Evolutionary conservation across 2,329 filamentous ascomycete genomes (phyloP).

Genomic region (Grosmannia clavigera): DNA sequence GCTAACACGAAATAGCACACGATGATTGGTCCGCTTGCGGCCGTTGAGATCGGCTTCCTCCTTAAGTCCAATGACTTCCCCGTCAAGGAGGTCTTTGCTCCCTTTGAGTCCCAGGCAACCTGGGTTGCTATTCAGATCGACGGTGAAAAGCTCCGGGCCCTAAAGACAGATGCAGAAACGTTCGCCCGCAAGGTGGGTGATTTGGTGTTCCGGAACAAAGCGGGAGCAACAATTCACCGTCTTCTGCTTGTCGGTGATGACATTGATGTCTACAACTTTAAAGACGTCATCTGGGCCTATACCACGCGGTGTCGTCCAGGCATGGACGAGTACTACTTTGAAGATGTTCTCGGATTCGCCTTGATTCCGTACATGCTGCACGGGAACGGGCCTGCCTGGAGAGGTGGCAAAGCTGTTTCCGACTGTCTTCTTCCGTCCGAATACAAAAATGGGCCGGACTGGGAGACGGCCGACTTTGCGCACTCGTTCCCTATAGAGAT

Average conservation of each 20-base stretch:
- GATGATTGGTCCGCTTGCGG: conserved; percentile 21
- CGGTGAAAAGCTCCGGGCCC: conserved; percentile 38
- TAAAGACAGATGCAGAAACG: conserved; percentile 33
- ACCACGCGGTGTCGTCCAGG: conserved; percentile 32
- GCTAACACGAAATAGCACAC: conserved; percentile 15
- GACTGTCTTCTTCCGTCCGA: conserved; percentile 30
- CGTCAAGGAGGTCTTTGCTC: conserved; percentile 29
- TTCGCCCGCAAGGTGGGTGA: conserved; percentile 29
- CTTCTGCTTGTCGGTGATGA: conserved; percentile 35
- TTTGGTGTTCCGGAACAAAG: conserved; percentile 29
- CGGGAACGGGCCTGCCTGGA: conserved; percentile 18
- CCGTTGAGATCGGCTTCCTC: conserved; percentile 28
- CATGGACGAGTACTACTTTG: conserved; percentile 29
- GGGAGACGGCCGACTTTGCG: conserved; percentile 21
- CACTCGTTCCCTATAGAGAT: conserved; percentile 25
- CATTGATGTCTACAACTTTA: conserved; percentile 31
- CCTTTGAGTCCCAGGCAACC: conserved; percentile 33
- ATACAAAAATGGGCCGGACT: conserved; percentile 24
- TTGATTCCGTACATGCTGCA: conserved; percentile 35
- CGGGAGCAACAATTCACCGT: conserved; percentile 28
- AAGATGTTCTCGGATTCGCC: conserved; percentile 30
- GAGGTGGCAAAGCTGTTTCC: conserved; percentile 33
- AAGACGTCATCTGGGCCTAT: conserved; percentile 37
- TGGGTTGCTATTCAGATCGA: conserved; percentile 44
- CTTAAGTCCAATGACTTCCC: conserved; percentile 26